These are phyloP conservation scores for Trichopus zeylanicus DNA, from an alignment of 116 monocot genomes.

Conservation along the genomic window DNA sequence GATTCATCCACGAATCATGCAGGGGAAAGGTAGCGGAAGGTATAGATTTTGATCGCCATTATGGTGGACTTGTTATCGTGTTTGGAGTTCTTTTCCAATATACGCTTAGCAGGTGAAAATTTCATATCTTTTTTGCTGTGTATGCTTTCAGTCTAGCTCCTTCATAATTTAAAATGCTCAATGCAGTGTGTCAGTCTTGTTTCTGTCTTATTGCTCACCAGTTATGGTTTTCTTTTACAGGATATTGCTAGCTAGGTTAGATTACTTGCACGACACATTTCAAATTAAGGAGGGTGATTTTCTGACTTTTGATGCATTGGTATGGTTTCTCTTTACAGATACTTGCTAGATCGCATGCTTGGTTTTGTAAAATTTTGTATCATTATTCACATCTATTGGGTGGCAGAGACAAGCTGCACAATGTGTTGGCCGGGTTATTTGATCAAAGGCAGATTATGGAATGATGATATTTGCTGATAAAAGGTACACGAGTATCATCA, in stretches of 20 bases:
- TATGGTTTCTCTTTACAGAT: constrained; percentile 15
- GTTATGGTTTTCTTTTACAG: constrained; percentile 33
- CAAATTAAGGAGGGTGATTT: constrained; percentile 99
- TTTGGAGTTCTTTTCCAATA: constrained; percentile 98
- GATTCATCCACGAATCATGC: not conserved
- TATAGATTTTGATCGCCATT: constrained; percentile 98
- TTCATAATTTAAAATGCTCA: too few relatives aligned
- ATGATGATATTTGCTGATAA: constrained; percentile 99
- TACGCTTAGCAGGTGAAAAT: constrained; percentile 83
- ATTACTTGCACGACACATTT: constrained; percentile 89
- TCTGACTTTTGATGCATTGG: constrained; percentile 99
- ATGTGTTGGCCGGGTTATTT: constrained; percentile 99
- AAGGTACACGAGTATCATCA: constrained; percentile 71
- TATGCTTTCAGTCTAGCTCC: too few relatives aligned
- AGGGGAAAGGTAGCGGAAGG: constrained; percentile 99
- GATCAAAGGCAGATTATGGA: constrained; percentile 99
- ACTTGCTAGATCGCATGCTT: not conserved
- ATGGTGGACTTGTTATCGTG: constrained; percentile 99
- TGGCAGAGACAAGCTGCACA: constrained; percentile 97
- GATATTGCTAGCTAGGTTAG: constrained; percentile 85
- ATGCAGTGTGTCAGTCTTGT: too few relatives aligned
- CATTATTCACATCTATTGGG: constrained; percentile 2
- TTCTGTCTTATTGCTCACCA: too few relatives aligned
- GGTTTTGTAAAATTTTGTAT: not conserved
- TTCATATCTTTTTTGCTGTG: too few relatives aligned